Conservation (phyloP, 2,329 filamentous ascomycete genomes). For the Ceratocystis ficicola region DNA sequence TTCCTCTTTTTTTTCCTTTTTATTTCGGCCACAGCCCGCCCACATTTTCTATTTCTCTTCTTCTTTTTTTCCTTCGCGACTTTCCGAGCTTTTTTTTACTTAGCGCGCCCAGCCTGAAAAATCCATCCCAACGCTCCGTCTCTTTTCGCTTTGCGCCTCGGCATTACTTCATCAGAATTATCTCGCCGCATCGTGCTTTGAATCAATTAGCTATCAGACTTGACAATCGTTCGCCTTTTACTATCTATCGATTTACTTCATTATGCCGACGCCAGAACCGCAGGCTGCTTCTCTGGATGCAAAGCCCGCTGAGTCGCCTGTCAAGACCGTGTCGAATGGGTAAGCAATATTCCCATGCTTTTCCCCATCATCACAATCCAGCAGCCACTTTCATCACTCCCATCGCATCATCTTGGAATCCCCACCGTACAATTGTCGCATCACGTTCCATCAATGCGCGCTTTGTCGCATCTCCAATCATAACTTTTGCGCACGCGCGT, state of each 20-base stretch:
- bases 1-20: background rate
- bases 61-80: background rate
- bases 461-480: background rate
- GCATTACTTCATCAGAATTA: background rate
- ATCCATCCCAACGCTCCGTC: background rate
- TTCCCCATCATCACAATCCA: constrained; percentile 15
- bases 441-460: background rate
- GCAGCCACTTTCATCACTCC: background rate
- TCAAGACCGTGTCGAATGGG: constrained; percentile 18
- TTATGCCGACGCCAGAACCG: constrained; percentile 20
- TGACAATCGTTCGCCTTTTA: background rate
- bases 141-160: background rate
- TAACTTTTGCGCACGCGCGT: background rate
- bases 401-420: background rate
- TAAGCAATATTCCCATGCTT: constrained; percentile 20
- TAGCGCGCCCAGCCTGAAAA: constrained; percentile 6
- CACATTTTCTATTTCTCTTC: constrained; percentile 5
- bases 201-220: constrained; percentile 8
- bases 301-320: constrained; percentile 15
- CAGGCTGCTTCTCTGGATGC: constrained; percentile 8
- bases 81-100: background rate
- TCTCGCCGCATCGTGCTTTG: background rate
- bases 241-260: background rate
- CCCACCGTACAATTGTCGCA: no score
- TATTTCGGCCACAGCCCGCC: constrained; percentile 12